Evolutionary conservation across 225 moss, liverwort and hornwort genomes (phyloP).

Genomic region (Physcomitrellopsis africana): DNA sequence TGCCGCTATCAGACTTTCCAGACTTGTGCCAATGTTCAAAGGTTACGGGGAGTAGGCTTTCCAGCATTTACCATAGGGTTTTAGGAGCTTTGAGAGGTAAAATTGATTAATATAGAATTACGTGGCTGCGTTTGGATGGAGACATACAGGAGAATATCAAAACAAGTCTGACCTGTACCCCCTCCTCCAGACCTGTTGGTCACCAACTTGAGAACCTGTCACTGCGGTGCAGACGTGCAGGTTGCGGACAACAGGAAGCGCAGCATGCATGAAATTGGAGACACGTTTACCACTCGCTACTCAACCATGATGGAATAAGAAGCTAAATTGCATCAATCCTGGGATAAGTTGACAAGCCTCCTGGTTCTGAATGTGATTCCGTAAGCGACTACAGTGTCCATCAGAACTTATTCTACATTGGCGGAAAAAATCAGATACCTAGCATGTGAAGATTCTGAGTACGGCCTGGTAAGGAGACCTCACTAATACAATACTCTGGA

Average conservation of each 20-base stretch:
- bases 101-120: background rate
- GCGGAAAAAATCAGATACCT: background rate
- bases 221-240: constrained; percentile 8
- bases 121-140: constrained; percentile 6
- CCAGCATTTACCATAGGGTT: background rate
- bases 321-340: constrained; percentile 8
- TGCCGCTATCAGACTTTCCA: background rate
- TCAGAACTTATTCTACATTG: background rate
- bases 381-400: constrained; percentile 13
- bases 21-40: constrained; percentile 4
- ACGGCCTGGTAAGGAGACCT: constrained; percentile 6
- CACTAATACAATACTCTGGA: background rate
- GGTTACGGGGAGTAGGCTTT: background rate
- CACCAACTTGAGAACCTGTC: constrained; percentile 16
- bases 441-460: background rate
- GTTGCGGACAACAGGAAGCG: constrained; percentile 1
- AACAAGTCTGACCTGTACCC: constrained; percentile 13
- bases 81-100: constrained; percentile 10
- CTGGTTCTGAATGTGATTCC: constrained; percentile 4
- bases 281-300: constrained; percentile 15
- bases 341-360: constrained; percentile 15
- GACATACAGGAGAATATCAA: constrained; percentile 4
- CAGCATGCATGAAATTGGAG: background rate
- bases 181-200: background rate
- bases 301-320: constrained; percentile 10